A percentile compares a stretch with the other conserved stretches of the same genome.
Conservation (phyloP, 176 grass and related monocot genomes). For the Hordeum vulgare region MorexV3_pseudomolecules_assembly NC_058518.1:128134773-128135272, state of each 20-base stretch:
- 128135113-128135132: background rate
- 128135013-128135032: background rate
- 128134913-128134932: conserved; percentile 82
- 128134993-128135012: background rate
- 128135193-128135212: background rate
- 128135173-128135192: background rate
- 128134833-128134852: no score
- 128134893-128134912: no score
- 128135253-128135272: background rate
- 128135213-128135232: background rate
- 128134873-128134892: no score
- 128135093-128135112: background rate
- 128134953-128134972: conserved; percentile 56
- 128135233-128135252: background rate
- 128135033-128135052: background rate
- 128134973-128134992: background rate
- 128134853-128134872: no score
- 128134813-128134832: no score
- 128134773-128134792: no score
- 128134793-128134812: no score
- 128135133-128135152: background rate
- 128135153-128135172: background rate
- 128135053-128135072: background rate
- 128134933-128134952: conserved; percentile 64
- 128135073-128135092: background rate